Base-by-base conservation (phyloP, 176 grass and related monocot species). In the Oryza meridionalis region DNA sequence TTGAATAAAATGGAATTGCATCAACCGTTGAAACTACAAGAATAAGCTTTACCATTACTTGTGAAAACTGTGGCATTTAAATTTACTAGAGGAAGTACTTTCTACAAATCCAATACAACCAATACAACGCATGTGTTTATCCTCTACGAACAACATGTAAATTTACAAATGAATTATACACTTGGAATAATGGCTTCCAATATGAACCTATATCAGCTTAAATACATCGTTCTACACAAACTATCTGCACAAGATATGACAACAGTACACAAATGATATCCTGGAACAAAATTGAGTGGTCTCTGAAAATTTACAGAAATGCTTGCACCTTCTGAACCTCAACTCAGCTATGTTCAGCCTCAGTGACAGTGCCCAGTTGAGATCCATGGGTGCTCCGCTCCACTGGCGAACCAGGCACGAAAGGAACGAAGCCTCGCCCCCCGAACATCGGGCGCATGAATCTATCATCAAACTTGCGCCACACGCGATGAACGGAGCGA, bases 361-460 rank as follows among this genome's bases (percentile, higher is more conserved):
- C 88, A 11, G 27, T 64, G 50, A 90, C 84, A 63, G 84, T 84
- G 47, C 75, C 80, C 38, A 90, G 40, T 12, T 63, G 35, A 70
- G 75, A 38, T 42, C 82, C 82, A 83, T 74, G 88, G 35, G 77
- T 12, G 31, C 85, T 92, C 45, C 77, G 70, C 69, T 98, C 96
- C 69, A 80, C 87, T 0, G 93, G 96, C 1, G 93, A 98, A 83
- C 96, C 96, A 19, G 93, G 93, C 46, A 93, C 93, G 78, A 94
- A 98, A 4, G 93, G 93, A 24, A 88, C 85, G 1, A 98, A 98
- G 24, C 96, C 93, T 81, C 96, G 77, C 0, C 96, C 96, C 19
- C 93, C 93, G 6, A 98, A 98, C 80, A 95, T 22, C 0, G 96
- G 96, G 37, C 96, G 86, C 91, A 98, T 95, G 85, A 98, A 91